phyloP scores from a whole-genome alignment of 129 eudicot genomes.

The carrot (Daucus carota) region DNA sequence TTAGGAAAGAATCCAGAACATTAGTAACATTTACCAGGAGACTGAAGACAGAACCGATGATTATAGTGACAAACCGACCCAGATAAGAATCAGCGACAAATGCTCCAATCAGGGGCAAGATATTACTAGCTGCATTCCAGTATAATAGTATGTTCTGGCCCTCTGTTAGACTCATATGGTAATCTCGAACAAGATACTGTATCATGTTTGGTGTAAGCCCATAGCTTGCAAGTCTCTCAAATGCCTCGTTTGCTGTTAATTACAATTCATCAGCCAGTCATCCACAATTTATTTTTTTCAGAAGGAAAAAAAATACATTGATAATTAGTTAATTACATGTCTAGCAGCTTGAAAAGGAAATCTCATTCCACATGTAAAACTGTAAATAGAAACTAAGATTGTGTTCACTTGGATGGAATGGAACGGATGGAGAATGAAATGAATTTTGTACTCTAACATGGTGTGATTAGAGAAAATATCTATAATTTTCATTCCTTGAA shows the following conservation, averaged over 20 bases:
- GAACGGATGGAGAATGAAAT: no score
- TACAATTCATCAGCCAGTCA: neutral
- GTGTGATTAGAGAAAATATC: no score
- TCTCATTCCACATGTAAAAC: no score
- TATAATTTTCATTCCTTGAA: no score
- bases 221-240: conserved; percentile 28
- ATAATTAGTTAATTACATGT: neutral
- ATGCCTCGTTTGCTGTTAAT: conserved; percentile 23
- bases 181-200: conserved; percentile 20
- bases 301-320: neutral
- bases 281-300: neutral
- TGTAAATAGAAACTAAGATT: no score
- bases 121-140: conserved; percentile 23
- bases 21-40: conserved; percentile 18
- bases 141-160: conserved; percentile 16
- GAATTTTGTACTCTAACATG: no score
- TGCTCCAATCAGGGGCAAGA: conserved; percentile 30
- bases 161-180: conserved; percentile 21
- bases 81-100: conserved; percentile 32
- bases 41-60: conserved; percentile 24
- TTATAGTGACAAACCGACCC: conserved; percentile 26
- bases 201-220: conserved; percentile 31
- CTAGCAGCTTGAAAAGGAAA: neutral
- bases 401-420: no score
- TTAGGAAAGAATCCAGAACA: no score